Conservation (phyloP, 192 early-diverging fungal genomes). For the Mortierella claussenii region DNA sequence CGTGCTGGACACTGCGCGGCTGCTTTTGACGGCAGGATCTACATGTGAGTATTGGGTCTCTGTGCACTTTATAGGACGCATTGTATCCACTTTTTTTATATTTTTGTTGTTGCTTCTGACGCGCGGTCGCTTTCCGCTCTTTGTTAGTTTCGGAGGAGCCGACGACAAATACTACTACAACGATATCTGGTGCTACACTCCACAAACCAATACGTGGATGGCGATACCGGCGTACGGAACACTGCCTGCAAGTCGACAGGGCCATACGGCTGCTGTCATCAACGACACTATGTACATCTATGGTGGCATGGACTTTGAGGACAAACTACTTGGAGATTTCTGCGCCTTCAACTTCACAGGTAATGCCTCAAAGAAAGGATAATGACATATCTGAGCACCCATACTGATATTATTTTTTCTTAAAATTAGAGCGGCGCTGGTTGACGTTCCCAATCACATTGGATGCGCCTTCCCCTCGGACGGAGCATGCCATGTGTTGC, state of each 20-base stretch:
- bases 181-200: slow-evolving; percentile 68
- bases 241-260: slow-evolving; percentile 58
- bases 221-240: slow-evolving; percentile 52
- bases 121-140: background rate
- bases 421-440: slow-evolving; percentile 60
- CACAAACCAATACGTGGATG: slow-evolving; percentile 53
- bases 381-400: no score
- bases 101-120: background rate
- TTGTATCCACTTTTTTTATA: background rate
- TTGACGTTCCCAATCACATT: slow-evolving; percentile 60
- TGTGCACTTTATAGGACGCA: no score
- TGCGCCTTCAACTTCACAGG: slow-evolving; percentile 62
- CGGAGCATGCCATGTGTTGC: slow-evolving; percentile 56
- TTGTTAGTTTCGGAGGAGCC: slow-evolving; percentile 62
- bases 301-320: slow-evolving; percentile 60
- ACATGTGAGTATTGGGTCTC: no score
- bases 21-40: slow-evolving; percentile 38
- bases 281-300: slow-evolving; percentile 66
- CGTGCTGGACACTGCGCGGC: slow-evolving; percentile 54
- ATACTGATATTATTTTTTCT: no score
- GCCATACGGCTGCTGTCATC: slow-evolving; percentile 42
- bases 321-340: slow-evolving; percentile 57
- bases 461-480: slow-evolving; percentile 54
- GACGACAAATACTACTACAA: slow-evolving; percentile 62
- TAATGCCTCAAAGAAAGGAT: no score